phyloP scores from a whole-genome alignment of 768 basidiomycete genomes.

The Rhizopogon salebrosus region DNA sequence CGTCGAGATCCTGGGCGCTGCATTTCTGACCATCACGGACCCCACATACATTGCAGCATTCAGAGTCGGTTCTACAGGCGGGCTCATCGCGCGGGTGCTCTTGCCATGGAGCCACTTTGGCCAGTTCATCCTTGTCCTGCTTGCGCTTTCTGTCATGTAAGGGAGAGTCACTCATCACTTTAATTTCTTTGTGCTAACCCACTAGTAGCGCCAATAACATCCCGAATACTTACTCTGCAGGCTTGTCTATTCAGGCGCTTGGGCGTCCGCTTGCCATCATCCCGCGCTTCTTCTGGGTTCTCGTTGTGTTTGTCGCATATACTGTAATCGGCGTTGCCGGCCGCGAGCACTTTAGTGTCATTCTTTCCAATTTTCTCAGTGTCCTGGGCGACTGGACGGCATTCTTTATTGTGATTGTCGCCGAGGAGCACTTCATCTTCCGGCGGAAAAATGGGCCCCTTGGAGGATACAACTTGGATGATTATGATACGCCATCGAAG shows the following conservation, averaged over 20 bases:
- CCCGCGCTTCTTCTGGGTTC: slow-evolving; percentile 42
- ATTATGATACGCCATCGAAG: slow-evolving; percentile 39
- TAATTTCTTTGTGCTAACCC: not conserved
- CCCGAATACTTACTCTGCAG: slow-evolving; percentile 42
- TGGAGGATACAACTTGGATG: slow-evolving; percentile 48
- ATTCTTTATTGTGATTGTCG: slow-evolving; percentile 41
- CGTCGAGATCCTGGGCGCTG: slow-evolving; percentile 29
- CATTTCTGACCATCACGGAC: slow-evolving; percentile 37
- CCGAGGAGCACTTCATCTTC: slow-evolving; percentile 43
- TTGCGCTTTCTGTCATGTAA: slow-evolving; percentile 39
- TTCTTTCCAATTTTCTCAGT: slow-evolving; percentile 38
- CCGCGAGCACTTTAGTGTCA: slow-evolving; percentile 39
- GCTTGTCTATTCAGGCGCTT: slow-evolving; percentile 41
- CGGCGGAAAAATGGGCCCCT: slow-evolving; percentile 33
- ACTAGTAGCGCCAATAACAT: slow-evolving; percentile 33
- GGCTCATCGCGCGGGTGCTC: slow-evolving; percentile 37
- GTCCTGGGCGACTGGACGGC: slow-evolving; percentile 43
- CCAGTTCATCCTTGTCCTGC: slow-evolving; percentile 36
- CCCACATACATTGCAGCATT: slow-evolving; percentile 36
- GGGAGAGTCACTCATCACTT: slow-evolving; percentile 4
- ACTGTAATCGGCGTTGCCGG: slow-evolving; percentile 37
- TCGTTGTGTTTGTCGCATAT: slow-evolving; percentile 33
- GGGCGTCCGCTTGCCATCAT: slow-evolving; percentile 37
- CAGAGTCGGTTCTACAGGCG: slow-evolving; percentile 36
- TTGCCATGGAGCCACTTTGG: slow-evolving; percentile 39